Evolutionary conservation across 139 green algal genomes (phyloP).

Genomic region (Desmodesmus armatus): DNA sequence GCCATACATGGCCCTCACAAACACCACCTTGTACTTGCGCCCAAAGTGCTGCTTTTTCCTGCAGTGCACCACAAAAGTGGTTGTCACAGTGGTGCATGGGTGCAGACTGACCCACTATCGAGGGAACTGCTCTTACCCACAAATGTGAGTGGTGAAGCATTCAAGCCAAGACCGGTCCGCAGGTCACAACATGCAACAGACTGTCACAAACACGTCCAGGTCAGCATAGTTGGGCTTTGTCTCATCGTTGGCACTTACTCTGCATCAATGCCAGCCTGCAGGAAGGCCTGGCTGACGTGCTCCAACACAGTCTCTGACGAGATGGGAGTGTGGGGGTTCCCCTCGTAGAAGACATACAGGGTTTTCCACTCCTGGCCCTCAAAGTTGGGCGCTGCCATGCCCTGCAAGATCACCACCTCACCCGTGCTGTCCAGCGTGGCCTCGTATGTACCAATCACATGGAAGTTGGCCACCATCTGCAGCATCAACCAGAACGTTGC

Average conservation of each 20-base stretch:
- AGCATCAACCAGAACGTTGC: background rate
- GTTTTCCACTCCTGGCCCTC: background rate
- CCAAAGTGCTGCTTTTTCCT: slow-evolving; percentile 34
- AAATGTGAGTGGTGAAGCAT: background rate
- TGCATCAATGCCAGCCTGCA: background rate
- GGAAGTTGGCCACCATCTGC: background rate
- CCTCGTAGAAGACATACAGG: background rate
- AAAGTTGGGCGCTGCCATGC: background rate
- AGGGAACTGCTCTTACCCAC: background rate
- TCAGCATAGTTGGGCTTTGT: background rate
- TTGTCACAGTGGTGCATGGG: background rate
- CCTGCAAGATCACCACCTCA: background rate
- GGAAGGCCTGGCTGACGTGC: background rate
- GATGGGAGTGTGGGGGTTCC: background rate
- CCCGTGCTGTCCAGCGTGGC: background rate
- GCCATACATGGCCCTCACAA: background rate
- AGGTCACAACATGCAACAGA: background rate
- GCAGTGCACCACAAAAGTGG: background rate
- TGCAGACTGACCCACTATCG: background rate
- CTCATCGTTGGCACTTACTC: background rate
- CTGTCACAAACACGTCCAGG: background rate
- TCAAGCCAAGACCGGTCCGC: background rate
- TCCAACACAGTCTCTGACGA: background rate
- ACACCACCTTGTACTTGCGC: background rate
- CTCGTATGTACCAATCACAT: background rate